Base-by-base conservation (phyloP, 768 basidiomycete species). In the Lyophyllum decastes region DNA sequence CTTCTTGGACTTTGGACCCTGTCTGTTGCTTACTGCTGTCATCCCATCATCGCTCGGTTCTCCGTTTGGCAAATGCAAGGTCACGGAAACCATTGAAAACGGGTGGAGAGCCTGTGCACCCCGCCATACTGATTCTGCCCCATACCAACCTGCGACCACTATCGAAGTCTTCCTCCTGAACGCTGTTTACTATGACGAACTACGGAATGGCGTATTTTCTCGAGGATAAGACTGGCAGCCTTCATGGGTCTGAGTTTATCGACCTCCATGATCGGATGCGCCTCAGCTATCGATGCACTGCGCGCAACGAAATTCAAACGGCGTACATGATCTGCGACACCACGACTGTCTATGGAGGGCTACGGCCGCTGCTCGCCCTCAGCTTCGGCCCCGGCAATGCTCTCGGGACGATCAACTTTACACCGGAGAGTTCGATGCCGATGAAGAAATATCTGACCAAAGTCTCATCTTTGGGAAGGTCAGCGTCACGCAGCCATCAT, bases 221-320 rank as follows among this genome's bases (percentile, higher is more conserved):
- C 55, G 84, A 87, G 66, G 88, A 89, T 72, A 81, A 73, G 54
- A 81, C 80, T 6, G 87, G 86, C 4, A 70, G 65, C 34, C 69
- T 85, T 35, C 72, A 73, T 12, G 83, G 80, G 34, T 81, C 85
- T 3, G 80, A 85, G 19, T 90, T 85, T 64, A 66, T 79, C 49
- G 89, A 90, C 70, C 74, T 88, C 61, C 76, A 89, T 68, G 83
- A 83, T 48, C 85, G 88, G 19, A 76, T 87, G 66, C 73, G 73
- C 27, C 72, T 87, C 59, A 68, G 66, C 50, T 72, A 85, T 54
- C 77, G 79, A 34, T 79, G 83, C 59, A 84, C 80, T 9, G 72
- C 75, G 0, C 72, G 73, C 40, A 77, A 77, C 52, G 22, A 72
- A 8, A 71, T 71, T 1, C 78, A 76, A 41, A 73, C 75, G 0